These are phyloP conservation scores for Ormosia semicastrata DNA, from an alignment of 306 rosid species.

Conservation along the genomic window DNA sequence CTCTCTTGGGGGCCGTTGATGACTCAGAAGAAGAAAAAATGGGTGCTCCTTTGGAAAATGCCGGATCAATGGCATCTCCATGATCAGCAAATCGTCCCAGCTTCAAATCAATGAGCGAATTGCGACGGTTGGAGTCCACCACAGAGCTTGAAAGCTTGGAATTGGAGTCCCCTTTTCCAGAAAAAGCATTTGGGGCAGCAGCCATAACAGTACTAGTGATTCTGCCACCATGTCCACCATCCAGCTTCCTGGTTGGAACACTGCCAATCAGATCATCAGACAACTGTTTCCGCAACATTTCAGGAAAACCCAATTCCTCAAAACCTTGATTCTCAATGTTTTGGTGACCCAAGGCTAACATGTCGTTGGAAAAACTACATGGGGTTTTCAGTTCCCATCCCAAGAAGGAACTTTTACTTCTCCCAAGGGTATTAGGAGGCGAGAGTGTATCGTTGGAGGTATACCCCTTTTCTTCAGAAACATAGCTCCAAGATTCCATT, in stretches of 20 bases:
- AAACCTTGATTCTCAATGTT: constrained; percentile 52
- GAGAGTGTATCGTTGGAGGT: constrained; percentile 50
- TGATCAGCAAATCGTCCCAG: constrained; percentile 65
- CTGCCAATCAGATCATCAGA: constrained; percentile 38
- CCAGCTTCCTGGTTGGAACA: constrained; percentile 36
- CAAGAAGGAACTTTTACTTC: constrained; percentile 47
- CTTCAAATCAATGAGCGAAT: constrained; percentile 80
- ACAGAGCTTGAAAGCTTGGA: constrained; percentile 62
- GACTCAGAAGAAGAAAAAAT: constrained; percentile 65
- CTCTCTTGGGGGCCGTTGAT: constrained; percentile 61
- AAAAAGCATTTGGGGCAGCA: constrained; percentile 34
- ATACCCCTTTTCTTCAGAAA: constrained; percentile 64
- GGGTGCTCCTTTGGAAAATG: constrained; percentile 45
- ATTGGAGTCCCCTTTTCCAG: constrained; percentile 48
- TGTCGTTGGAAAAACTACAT: constrained; percentile 45
- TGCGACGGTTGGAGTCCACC: constrained; percentile 50
- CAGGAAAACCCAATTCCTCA: constrained; percentile 59
- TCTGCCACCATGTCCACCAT: constrained; percentile 30
- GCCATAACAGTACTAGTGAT: constrained; percentile 27
- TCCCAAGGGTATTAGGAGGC: constrained; percentile 43
- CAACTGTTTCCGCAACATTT: constrained; percentile 55
- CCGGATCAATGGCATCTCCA: constrained; percentile 34
- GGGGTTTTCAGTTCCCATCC: constrained; percentile 69
- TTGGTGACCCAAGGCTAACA: constrained; percentile 44
- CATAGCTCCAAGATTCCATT: constrained; percentile 88